Evolutionary conservation across 2,329 filamentous ascomycete genomes (phyloP).

Genomic region (Pestalotiopsis sp.): DNA sequence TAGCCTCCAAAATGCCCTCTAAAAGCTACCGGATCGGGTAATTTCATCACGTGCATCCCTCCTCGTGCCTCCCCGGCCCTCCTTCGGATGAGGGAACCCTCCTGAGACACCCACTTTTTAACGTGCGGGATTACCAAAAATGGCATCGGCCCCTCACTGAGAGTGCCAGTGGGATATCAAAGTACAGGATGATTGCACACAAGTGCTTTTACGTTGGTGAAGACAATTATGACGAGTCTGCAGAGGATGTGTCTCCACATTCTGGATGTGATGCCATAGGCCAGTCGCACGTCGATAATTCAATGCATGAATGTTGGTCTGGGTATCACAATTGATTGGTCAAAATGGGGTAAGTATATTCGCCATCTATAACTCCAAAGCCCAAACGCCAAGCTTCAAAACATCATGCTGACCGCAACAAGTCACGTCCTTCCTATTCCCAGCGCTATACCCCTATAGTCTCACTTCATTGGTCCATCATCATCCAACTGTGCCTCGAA

Average conservation of each 20-base stretch:
- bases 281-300: too few species aligned
- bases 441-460: background rate
- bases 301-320: background rate
- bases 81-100: too few species aligned
- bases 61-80: too few species aligned
- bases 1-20: too few species aligned
- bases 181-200: background rate
- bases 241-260: too few species aligned
- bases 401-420: background rate
- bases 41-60: too few species aligned
- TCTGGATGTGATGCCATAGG: too few species aligned
- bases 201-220: background rate
- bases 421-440: background rate
- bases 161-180: conserved; percentile 52
- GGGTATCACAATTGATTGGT: background rate
- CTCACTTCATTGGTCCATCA: background rate
- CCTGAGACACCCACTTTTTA: background rate
- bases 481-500: background rate
- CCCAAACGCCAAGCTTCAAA: background rate
- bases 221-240: background rate
- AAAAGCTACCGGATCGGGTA: too few species aligned
- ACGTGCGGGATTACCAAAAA: background rate
- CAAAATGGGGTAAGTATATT: background rate
- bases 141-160: background rate
- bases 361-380: background rate